Evolutionary conservation across 306 rosid genomes (phyloP).

Genomic region (Ochetophila trinervis): DNA sequence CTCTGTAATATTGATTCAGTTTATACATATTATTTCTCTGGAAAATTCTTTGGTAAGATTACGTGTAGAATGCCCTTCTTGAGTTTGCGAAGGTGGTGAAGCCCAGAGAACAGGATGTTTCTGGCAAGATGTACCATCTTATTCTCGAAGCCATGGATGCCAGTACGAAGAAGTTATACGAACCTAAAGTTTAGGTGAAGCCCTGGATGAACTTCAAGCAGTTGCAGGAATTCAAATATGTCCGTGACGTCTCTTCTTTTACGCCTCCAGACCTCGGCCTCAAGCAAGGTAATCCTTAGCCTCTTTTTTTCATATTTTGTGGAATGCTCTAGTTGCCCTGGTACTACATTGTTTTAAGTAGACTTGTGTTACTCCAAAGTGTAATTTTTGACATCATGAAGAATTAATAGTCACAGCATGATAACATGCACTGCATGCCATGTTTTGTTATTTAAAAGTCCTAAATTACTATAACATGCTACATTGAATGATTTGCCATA

Average conservation of each 20-base stretch:
- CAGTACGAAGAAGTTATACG: constrained; percentile 41
- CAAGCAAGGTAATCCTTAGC: constrained; percentile 31
- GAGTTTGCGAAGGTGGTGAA: constrained; percentile 48
- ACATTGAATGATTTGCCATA: no score
- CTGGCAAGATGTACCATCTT: constrained; percentile 47
- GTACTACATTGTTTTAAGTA: no score
- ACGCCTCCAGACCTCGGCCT: constrained; percentile 31
- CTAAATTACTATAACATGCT: no score
- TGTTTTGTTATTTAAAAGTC: no score
- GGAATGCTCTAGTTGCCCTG: no score
- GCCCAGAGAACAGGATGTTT: constrained; percentile 48
- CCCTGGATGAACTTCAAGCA: constrained; percentile 62
- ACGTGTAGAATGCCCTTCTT: constrained; percentile 44
- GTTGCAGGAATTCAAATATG: constrained; percentile 44
- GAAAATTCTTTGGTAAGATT: not conserved
- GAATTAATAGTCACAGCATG: no score
- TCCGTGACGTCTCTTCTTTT: constrained; percentile 24
- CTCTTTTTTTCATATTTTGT: not conserved
- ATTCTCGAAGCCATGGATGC: constrained; percentile 50
- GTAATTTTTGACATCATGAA: no score
- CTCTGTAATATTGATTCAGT: not conserved
- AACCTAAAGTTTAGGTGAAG: constrained; percentile 58
- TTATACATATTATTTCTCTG: not conserved
- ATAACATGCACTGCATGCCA: no score
- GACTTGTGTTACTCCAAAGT: no score